Evolutionary conservation across 2,329 filamentous ascomycete species (phyloP).

Genomic region (Lasiodiplodia gonubiensis): DNA sequence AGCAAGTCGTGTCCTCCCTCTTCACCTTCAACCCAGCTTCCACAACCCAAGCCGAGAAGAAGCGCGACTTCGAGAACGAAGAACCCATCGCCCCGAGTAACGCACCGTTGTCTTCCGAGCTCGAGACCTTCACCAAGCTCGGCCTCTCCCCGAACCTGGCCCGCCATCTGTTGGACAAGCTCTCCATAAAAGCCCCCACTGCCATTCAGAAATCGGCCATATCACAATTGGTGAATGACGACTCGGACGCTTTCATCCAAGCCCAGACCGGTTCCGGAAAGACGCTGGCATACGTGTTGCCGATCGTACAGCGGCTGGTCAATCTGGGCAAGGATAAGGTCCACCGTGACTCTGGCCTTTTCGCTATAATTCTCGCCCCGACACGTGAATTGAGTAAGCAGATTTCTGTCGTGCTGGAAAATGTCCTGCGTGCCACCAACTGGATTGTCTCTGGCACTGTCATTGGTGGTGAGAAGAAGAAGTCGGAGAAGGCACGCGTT

Average conservation of each 20-base stretch:
- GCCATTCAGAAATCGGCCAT: constrained; percentile 93
- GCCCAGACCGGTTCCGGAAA: constrained; percentile 98
- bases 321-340: constrained; percentile 65
- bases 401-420: constrained; percentile 85
- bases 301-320: constrained; percentile 87
- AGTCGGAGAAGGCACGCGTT: constrained; percentile 88
- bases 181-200: constrained; percentile 88
- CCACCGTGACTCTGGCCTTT: constrained; percentile 84
- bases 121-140: constrained; percentile 83
- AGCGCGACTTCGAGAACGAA: constrained; percentile 48
- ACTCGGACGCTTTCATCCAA: constrained; percentile 93
- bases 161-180: constrained; percentile 80
- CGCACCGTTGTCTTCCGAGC: constrained; percentile 82
- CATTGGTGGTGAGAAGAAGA: constrained; percentile 73
- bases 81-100: constrained; percentile 77
- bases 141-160: constrained; percentile 83
- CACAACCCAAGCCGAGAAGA: constrained; percentile 63
- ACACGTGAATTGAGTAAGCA: constrained; percentile 95
- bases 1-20: constrained; percentile 72
- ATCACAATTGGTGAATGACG: constrained; percentile 76
- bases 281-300: constrained; percentile 92
- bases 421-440: constrained; percentile 83
- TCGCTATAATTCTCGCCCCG: constrained; percentile 91
- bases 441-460: constrained; percentile 94
- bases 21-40: constrained; percentile 88